Evolutionary conservation across 2,329 filamentous ascomycete genomes (phyloP), one percentile per base, ranked within the genome.

Genomic region (Cercospora berteroae): DNA sequence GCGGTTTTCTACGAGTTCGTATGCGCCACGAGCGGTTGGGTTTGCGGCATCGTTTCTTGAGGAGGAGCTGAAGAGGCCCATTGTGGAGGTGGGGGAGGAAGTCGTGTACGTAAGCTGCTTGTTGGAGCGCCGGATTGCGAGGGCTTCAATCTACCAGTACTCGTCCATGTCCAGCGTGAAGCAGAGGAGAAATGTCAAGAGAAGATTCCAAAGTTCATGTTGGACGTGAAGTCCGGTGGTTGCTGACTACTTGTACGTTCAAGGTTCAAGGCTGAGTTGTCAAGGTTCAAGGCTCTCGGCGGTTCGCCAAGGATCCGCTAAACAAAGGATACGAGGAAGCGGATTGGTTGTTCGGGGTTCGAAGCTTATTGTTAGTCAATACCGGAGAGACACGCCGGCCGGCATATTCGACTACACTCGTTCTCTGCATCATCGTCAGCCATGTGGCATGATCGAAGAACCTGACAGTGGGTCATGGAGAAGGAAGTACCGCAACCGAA

Each of bases 1-100:
- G 27, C 55, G 55, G n/a, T 33, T 33, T 16, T 67, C 63, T 18
- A 71, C 68, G 1, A 71, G 60, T 39, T 71, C 66, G 42, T 71
- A 71, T 29, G 67, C 66, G 58, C 70, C 68, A 10, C 68, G 70
- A 36, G 65, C 60, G 9, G 50, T 25, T 7, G 67, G 31, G 6
- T 23, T 20, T 27, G 63, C 55, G 29, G 50, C 57, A 52, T 59
- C 63, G 23, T 66, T 44, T 10, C 27, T 52, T 18, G 55, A n/a
- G 55, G 55, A 63, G 25, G 39, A 55, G 65, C 55, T 66, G 64
- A 70, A 52, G 29, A 65, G 16, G n/a, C 62, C 61, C 69, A 70
- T 70, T 31, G 20, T 42, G 61, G 50, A 48, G 25, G 63, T 23
- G 48, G 20, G 18, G 52, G 50, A 27, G 23, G 10, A 18, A 20